These are phyloP conservation scores for Ampelomyces quisqualis DNA, from an alignment of 2,329 filamentous ascomycete genomes.

Conservation along the genomic window DNA sequence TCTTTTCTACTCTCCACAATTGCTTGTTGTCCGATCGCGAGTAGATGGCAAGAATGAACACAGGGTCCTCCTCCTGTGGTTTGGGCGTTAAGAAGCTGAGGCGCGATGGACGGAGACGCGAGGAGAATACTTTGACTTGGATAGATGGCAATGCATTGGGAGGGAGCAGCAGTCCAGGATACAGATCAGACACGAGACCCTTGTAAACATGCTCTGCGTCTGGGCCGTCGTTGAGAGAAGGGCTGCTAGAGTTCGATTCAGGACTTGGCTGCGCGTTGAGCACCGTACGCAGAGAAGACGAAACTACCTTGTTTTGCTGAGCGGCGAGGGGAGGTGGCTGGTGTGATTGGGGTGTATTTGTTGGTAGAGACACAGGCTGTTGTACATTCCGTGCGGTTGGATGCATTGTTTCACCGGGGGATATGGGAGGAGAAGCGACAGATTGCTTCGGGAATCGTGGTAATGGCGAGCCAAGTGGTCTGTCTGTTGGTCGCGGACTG, in stretches of 20 bases:
- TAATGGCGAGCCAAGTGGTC: conserved; percentile 60
- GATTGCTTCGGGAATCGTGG: conserved; percentile 59
- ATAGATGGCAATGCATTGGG: conserved; percentile 88
- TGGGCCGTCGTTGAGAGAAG: conserved; percentile 31
- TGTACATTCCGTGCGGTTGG: conserved; percentile 73
- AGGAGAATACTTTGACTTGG: conserved; percentile 84
- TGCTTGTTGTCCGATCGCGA: conserved; percentile 74
- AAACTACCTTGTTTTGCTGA: conserved; percentile 26
- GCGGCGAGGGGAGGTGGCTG: conserved; percentile 52
- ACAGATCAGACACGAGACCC: conserved; percentile 80
- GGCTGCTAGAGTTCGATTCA: conserved; percentile 33
- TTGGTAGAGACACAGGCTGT: conserved; percentile 70
- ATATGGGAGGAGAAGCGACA: conserved; percentile 66
- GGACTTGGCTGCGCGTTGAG: conserved; percentile 38
- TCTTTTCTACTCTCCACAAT: conserved; percentile 93
- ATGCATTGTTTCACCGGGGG: conserved; percentile 58
- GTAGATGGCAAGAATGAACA: conserved; percentile 86
- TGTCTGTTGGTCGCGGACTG: conserved; percentile 62
- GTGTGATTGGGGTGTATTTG: conserved; percentile 66
- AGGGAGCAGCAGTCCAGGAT: conserved; percentile 79
- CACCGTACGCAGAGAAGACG: conserved; percentile 32
- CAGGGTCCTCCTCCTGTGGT: conserved; percentile 84
- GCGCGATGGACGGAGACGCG: conserved; percentile 88
- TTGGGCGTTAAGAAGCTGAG: conserved; percentile 79
- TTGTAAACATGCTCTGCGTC: conserved; percentile 62